Percentiles rank a stretch among this genome's conserved stretches.
These are phyloP conservation scores for Neopestalotiopsis rosae DNA, from an alignment of 2,329 filamentous ascomycete species.

Conservation along the genomic window DNA sequence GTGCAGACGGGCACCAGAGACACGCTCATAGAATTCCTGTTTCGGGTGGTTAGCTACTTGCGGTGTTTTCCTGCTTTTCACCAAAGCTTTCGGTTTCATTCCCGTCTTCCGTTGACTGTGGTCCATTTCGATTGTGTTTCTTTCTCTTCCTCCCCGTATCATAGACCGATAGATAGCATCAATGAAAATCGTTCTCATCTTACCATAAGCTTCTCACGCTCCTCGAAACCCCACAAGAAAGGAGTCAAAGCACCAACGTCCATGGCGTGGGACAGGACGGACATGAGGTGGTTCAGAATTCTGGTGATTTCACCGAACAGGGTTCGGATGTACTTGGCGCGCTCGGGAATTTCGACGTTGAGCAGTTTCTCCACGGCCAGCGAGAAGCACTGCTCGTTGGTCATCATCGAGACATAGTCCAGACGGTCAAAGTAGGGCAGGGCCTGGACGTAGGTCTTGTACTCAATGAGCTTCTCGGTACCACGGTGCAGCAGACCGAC, in stretches of 20 bases:
- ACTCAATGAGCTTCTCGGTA: constrained; percentile 99
- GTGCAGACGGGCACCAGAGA: constrained; percentile 96
- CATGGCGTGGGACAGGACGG: constrained; percentile 95
- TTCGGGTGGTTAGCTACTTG: constrained; percentile 16
- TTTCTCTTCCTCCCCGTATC: background rate
- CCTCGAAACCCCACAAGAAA: constrained; percentile 99
- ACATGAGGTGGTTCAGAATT: constrained; percentile 97
- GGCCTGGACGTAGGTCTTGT: constrained; percentile 98
- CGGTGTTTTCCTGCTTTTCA: constrained; percentile 18
- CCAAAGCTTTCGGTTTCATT: constrained; percentile 16
- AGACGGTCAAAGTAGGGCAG: constrained; percentile 98
- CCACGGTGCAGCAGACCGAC: constrained; percentile 95
- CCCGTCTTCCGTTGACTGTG: background rate
- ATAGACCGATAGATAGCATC: background rate
- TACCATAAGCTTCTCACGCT: constrained; percentile 99
- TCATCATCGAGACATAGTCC: constrained; percentile 99
- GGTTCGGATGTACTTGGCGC: constrained; percentile 96
- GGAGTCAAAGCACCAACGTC: constrained; percentile 97
- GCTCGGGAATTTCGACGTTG: constrained; percentile 93
- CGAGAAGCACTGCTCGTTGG: constrained; percentile 97
- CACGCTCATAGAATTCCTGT: constrained; percentile 99
- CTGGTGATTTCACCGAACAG: constrained; percentile 95
- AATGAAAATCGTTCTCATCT: constrained; percentile 32
- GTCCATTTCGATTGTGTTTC: background rate
- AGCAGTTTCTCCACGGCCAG: constrained; percentile 97